phyloP scores from a whole-genome alignment of 352 stramenopile species.

The Pythium dissotocum region DNA sequence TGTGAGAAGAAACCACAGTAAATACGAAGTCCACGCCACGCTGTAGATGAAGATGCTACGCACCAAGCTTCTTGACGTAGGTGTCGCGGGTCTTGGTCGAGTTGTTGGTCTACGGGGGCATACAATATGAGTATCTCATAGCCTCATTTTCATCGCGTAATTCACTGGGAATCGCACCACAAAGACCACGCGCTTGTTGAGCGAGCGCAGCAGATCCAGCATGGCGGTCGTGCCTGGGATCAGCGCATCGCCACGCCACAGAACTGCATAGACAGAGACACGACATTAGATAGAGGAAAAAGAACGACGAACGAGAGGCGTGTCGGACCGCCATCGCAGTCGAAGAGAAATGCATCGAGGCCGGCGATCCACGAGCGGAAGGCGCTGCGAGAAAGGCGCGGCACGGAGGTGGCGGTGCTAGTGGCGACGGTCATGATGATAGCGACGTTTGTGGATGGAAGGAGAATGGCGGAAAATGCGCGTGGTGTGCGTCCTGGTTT shows the following conservation, averaged over 20 bases:
- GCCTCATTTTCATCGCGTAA: too few relatives aligned
- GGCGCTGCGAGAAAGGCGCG: constrained; percentile 4
- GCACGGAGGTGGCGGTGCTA: not conserved
- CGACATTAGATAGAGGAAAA: not conserved
- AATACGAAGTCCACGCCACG: not conserved
- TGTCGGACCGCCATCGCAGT: constrained; percentile 75
- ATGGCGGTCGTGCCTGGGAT: constrained; percentile 68
- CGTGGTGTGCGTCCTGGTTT: not conserved
- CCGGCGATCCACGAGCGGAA: constrained; percentile 48
- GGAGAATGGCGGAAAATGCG: not conserved
- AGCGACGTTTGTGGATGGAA: not conserved
- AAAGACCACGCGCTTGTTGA: constrained; percentile 84
- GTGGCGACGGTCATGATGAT: not conserved
- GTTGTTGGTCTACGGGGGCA: constrained; percentile 70
- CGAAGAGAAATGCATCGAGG: constrained; percentile 77
- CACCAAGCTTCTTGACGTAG: constrained; percentile 85
- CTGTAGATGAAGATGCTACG: not conserved
- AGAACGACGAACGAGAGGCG: not conserved
- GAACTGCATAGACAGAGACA: constrained; percentile 2
- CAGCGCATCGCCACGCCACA: constrained; percentile 48
- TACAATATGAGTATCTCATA: not conserved
- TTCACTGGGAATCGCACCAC: constrained; percentile 40
- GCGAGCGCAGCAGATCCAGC: constrained; percentile 62
- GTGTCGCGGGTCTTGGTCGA: constrained; percentile 78
- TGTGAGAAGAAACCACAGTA: constrained; percentile 14